phyloP scores from a whole-genome alignment of 768 basidiomycete species.

The Fomitopsis serialis region DNA sequence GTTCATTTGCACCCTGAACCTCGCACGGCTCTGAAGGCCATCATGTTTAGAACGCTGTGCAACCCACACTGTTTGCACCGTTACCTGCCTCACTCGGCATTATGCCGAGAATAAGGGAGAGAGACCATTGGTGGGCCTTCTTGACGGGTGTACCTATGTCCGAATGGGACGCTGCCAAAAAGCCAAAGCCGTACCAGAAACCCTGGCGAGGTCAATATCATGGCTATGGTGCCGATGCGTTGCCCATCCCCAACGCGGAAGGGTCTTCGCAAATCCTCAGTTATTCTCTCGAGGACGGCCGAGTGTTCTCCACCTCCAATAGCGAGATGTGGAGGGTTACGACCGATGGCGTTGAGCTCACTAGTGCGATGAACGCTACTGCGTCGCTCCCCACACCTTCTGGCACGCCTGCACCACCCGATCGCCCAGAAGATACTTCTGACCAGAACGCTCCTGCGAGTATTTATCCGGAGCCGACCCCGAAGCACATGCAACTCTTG shows the following conservation, averaged over 20 bases:
- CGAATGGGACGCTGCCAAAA: constrained; percentile 58
- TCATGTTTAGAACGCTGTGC: constrained; percentile 52
- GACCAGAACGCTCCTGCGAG: background rate
- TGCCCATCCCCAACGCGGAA: constrained; percentile 30
- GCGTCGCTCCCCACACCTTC: constrained; percentile 38
- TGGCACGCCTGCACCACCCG: constrained; percentile 25
- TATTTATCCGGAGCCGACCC: constrained; percentile 47
- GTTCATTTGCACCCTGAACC: too few relatives aligned
- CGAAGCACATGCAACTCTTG: constrained; percentile 49
- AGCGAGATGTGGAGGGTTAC: constrained; percentile 29
- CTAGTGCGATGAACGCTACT: constrained; percentile 27
- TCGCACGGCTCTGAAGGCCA: background rate
- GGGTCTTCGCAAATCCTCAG: constrained; percentile 8
- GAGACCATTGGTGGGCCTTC: constrained; percentile 79
- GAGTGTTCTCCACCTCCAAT: constrained; percentile 10
- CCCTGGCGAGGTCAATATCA: constrained; percentile 2
- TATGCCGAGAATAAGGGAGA: constrained; percentile 67
- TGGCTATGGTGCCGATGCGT: constrained; percentile 25
- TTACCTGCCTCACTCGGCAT: constrained; percentile 25
- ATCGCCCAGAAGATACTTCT: background rate
- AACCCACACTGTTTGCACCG: constrained; percentile 50
- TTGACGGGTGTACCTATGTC: constrained; percentile 62
- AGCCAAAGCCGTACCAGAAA: constrained; percentile 23
- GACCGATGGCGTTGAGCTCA: constrained; percentile 38
- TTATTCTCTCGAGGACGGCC: constrained; percentile 8